phyloP scores from a whole-genome alignment of 768 basidiomycete genomes.

The Jaapia argillacea region DNA sequence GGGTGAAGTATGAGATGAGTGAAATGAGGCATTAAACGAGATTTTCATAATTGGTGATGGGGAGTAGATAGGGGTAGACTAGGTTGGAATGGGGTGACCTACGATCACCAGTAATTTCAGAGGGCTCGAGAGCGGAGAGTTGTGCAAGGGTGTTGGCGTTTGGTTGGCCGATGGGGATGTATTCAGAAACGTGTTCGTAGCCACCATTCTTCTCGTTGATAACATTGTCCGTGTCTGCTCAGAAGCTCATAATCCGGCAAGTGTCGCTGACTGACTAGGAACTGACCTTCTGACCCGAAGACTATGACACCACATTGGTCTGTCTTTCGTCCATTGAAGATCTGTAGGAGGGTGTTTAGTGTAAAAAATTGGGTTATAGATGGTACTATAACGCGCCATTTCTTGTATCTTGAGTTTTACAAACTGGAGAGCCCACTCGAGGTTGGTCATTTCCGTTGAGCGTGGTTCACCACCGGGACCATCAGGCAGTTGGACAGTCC shows the following conservation, averaged over 20 bases:
- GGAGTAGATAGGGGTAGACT: background rate
- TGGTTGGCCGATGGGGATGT: slow-evolving; percentile 58
- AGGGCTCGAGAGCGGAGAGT: slow-evolving; percentile 48
- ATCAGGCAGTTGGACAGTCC: slow-evolving; percentile 45
- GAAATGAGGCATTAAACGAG: background rate
- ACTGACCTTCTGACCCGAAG: slow-evolving; percentile 73
- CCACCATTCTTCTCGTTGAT: slow-evolving; percentile 52
- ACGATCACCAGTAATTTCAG: slow-evolving; percentile 57
- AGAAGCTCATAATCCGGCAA: background rate
- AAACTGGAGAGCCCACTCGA: slow-evolving; percentile 78
- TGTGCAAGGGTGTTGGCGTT: slow-evolving; percentile 57
- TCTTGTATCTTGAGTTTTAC: slow-evolving; percentile 88
- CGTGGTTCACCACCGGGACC: slow-evolving; percentile 40
- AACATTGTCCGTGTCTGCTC: slow-evolving; percentile 53
- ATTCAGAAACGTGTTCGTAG: slow-evolving; percentile 67
- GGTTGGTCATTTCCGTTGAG: slow-evolving; percentile 56
- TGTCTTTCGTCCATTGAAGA: slow-evolving; percentile 86
- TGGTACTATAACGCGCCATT: slow-evolving; percentile 41
- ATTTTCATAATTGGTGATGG: background rate
- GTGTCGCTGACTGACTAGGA: background rate
- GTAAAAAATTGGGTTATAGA: background rate
- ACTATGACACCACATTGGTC: slow-evolving; percentile 87
- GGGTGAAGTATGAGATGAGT: background rate
- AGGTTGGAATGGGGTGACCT: slow-evolving; percentile 16
- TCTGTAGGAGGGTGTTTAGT: slow-evolving; percentile 34